Base-by-base conservation (phyloP, 768 basidiomycete species). In the Xerocomellus chrysenteron region DNA sequence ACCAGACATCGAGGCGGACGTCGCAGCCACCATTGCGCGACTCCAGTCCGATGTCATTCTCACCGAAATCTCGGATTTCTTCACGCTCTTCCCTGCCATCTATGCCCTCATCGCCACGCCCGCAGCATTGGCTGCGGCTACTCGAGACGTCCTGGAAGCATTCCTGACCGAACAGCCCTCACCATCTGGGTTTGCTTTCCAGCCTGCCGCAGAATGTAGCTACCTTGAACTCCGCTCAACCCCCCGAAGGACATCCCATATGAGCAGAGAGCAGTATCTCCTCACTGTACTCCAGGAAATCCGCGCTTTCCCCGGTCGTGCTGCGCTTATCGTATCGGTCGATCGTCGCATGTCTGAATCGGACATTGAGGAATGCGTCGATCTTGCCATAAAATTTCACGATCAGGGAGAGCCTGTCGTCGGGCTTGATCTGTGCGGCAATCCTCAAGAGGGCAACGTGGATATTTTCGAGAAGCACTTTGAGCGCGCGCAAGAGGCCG, bases 141-240 rank as follows among this genome's bases (percentile, higher is more conserved):
- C 92, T 0, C 76, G 76, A 14, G 87, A 80, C n/a, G 89, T 92
- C 12, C 77, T 94, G 19, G 65, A 72, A 19, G 71, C 75, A 5
- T 94, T 92, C 69, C 75, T 94, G 19, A 28, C 37, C 6, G 57
- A 52, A 40, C 64, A 63, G 21, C 60, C 61, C 16, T 55, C 68
- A 14, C 68, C 68, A 3, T 2, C 59, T 16, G 70, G 60, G 10
- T 71, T 47, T 76, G 76, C 37, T 72, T 68, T 57, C 44, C 47
- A 50, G 13, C 58, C 63, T 21, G 76, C 24, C 58, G 77, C 85
- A 0, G 81, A 90, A 52, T 92, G 87, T 56, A 71, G 72, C 5
- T 92, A 92, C 65, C 76, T 94, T 35, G 92, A 94, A 65, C 79
- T 94, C n/a, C 83, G 92, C n/a, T 85, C 85, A 11, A 92, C 88